These are phyloP conservation scores for Ceriops tagal DNA, from an alignment of 345 rosid species.

Conservation along the genomic window DNA sequence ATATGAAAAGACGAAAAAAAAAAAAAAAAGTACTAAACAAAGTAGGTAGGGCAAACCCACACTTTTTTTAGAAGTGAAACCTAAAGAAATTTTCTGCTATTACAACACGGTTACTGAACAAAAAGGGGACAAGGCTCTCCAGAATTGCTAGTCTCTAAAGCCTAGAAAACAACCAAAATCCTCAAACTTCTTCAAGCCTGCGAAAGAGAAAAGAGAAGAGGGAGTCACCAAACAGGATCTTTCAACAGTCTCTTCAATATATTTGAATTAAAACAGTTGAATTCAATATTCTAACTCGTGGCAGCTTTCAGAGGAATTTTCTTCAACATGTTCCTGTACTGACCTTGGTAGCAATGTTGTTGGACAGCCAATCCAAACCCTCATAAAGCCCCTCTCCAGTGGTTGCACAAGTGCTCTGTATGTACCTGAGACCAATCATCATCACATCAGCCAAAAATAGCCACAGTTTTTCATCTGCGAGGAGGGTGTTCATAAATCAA, in stretches of 20 bases:
- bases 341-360: slow-evolving; percentile 93
- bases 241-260: too few relatives aligned
- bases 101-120: neutral
- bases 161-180: neutral
- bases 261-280: too few relatives aligned
- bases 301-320: neutral
- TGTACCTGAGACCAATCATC: slow-evolving; percentile 53
- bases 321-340: neutral
- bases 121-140: neutral
- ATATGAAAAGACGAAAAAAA: neutral
- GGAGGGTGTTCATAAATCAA: neutral
- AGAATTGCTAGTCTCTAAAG: neutral
- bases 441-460: neutral
- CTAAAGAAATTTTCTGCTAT: neutral
- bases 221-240: neutral
- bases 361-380: slow-evolving; percentile 97
- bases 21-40: neutral
- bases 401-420: slow-evolving; percentile 97
- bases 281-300: neutral
- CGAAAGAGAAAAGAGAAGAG: neutral
- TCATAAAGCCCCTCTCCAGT: slow-evolving; percentile 94
- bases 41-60: neutral
- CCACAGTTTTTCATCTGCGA: neutral
- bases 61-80: neutral
- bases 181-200: slow-evolving; percentile 1